Evolutionary conservation across 2,329 filamentous ascomycete genomes (phyloP), one percentile per base, ranked within the genome.

Genomic region (Aspergillus vadensis): DNA sequence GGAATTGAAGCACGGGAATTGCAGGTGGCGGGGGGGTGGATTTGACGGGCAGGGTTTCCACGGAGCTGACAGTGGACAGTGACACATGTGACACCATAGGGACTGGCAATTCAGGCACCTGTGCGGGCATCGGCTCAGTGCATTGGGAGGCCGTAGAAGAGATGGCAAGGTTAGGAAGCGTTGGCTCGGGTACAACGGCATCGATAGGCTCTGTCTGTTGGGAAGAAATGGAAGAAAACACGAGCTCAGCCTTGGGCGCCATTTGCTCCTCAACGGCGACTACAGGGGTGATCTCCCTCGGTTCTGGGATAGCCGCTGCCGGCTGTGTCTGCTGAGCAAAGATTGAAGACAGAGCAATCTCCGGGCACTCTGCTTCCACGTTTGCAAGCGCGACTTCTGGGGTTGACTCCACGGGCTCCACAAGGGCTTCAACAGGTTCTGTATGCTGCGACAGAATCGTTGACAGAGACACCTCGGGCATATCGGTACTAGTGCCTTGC

Each of bases 31-130:
- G 56, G 17, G 81, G 78, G 10, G 68, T 63, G 23, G 75, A 74
- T 15, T 73, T 70, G 12, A 79, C 70, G 12, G 84, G 84, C 15
- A 77, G 73, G 1, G 79, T 80, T 62, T 81, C 74, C 54, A 82
- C 75, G 2, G 79, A 79, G 41, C 73, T 65, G 57, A 85, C 78
- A 5, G 68, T 67, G 21, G 81, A 79, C 44, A 80, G 69, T 9
- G 74, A 71, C 36, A 80, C 69, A 38, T 55, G 27, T 69, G 67
- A 19, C 71, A 74, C 58, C 65, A 70, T 32, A 71, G 68, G 47
- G 64, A 69, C 63, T 3, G 74, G 60, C 15, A 63, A 55, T 53
- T 68, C 68, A 19, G 56, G 64, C 27, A 60, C 55, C 19, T 63
- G 67, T 15, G 70, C 70, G 15, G 62, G 62, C 49, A 73, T 59